These are phyloP conservation scores for Pistacia integerrima DNA, from an alignment of 345 rosid species.

Conservation along the genomic window DNA sequence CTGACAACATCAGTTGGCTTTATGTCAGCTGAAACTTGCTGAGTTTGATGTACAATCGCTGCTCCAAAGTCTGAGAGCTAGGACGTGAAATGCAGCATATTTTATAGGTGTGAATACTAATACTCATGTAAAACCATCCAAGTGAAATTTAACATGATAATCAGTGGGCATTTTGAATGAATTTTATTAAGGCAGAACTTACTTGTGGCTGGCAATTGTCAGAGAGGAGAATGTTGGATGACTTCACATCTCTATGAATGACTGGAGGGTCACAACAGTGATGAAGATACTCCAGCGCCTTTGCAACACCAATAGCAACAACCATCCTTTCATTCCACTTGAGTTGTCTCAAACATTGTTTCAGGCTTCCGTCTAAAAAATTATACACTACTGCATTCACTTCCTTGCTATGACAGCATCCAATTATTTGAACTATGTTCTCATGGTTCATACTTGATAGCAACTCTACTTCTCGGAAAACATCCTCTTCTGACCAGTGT, in stretches of 20 bases:
- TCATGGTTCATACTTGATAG: slow-evolving; percentile 30
- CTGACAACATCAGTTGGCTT: slow-evolving; percentile 32
- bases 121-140: neutral
- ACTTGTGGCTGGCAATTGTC: slow-evolving; percentile 38
- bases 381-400: slow-evolving; percentile 38
- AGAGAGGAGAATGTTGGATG: slow-evolving; percentile 46
- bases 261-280: slow-evolving; percentile 41
- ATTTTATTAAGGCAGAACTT: neutral
- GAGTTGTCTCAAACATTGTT: slow-evolving; percentile 30
- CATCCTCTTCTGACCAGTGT: slow-evolving; percentile 29
- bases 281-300: slow-evolving; percentile 46
- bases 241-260: slow-evolving; percentile 40
- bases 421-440: slow-evolving; percentile 39
- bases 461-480: slow-evolving; percentile 39
- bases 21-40: slow-evolving; percentile 24
- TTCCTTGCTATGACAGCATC: slow-evolving; percentile 30
- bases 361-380: slow-evolving; percentile 38
- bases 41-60: slow-evolving; percentile 25
- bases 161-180: neutral
- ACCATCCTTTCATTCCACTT: slow-evolving; percentile 37
- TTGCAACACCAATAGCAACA: slow-evolving; percentile 43
- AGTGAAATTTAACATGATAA: neutral
- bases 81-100: neutral
- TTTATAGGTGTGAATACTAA: neutral
- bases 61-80: slow-evolving; percentile 30